Evolutionary conservation across 108 stramenopile species (phyloP), one percentile per base, ranked within the genome.

Genomic region (Cyclotella distinguenda): DNA sequence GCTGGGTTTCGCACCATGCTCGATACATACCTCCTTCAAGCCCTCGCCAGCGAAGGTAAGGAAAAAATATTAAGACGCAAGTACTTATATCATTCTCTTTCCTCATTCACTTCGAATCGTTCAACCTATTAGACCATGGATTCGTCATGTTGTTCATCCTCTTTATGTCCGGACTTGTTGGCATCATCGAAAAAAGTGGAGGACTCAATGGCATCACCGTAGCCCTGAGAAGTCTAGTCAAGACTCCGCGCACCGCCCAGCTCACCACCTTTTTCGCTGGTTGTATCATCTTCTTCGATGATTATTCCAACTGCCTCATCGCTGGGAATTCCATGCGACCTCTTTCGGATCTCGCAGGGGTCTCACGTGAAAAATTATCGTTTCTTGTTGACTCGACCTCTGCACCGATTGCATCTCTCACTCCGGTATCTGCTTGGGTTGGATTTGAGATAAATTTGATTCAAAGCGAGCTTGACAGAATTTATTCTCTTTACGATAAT

Each of bases 321-420:
- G 70, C 81, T 11, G 87, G 84, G 22, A 52, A 69, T 11, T 62
- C 80, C 9, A 67, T 88, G 64, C 51, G 80, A 10, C 68, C 84
- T 18, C 49, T 85, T 2, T 25, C 77, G 3, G 82, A 85, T 68
- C 49, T 63, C 3, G 55, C 78, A 16, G 58, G 70, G 10, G 60
- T 85, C 31, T 81, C 79, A 9, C 34, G 70, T 9, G 85, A 85
- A 60, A 88, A 86, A 69, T 36, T 82, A 2, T 81, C 87, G 6
- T 88, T 81, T 46, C 68, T 88, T 21, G 65, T 84, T 16, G 82
- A 88, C 57, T 68, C 82, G 18, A 88, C 84, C 16, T 65, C 79
- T 2, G 70, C 81, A 19, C 87, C 87, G 4, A 72, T 88, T 23
- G 82, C 87, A 8, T 69, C 65, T 23, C 60, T 88, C 52, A 52